Conservation (phyloP, 345 rosid species). For the Heritiera littoralis region DNA sequence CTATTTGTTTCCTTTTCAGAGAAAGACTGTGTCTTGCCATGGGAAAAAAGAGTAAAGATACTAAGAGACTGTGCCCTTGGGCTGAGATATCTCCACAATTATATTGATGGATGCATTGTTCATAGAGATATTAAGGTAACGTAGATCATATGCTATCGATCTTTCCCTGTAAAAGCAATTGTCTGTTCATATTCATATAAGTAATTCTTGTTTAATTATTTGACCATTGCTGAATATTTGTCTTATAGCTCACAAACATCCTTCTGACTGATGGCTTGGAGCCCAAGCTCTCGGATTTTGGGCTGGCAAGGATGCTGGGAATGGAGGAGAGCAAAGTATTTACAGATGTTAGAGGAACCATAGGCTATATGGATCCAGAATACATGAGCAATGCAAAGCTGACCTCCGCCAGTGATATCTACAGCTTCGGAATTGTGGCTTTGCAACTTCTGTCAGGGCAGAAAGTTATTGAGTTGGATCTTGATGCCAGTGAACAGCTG, state of each 20-base stretch:
- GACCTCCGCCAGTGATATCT: slow-evolving; percentile 65
- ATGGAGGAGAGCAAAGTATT: slow-evolving; percentile 76
- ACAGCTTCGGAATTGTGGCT: slow-evolving; percentile 65
- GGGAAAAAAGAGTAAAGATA: slow-evolving; percentile 64
- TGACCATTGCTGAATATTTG: not conserved
- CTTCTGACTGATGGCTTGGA: slow-evolving; percentile 59
- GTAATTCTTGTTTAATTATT: not conserved
- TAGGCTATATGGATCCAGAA: slow-evolving; percentile 76
- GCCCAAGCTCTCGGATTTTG: slow-evolving; percentile 67
- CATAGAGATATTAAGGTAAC: slow-evolving; percentile 71
- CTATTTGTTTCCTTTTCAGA: slow-evolving; percentile 30
- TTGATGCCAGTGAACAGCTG: slow-evolving; percentile 64
- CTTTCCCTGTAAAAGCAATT: not conserved
- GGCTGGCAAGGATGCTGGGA: slow-evolving; percentile 64
- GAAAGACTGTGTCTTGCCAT: slow-evolving; percentile 44
- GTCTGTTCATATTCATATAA: not conserved
- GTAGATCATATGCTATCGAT: too few relatives aligned
- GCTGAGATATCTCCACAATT: slow-evolving; percentile 58
- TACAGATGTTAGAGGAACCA: slow-evolving; percentile 76
- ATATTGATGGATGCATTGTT: slow-evolving; percentile 64
- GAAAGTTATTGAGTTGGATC: slow-evolving; percentile 59
- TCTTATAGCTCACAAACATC: slow-evolving; percentile 63
- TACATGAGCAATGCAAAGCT: slow-evolving; percentile 70
- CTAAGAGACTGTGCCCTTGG: slow-evolving; percentile 56
- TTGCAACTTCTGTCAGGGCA: slow-evolving; percentile 69